phyloP scores from a whole-genome alignment of 2,329 filamentous ascomycete species.

The Myrmaecium sp. region DNA sequence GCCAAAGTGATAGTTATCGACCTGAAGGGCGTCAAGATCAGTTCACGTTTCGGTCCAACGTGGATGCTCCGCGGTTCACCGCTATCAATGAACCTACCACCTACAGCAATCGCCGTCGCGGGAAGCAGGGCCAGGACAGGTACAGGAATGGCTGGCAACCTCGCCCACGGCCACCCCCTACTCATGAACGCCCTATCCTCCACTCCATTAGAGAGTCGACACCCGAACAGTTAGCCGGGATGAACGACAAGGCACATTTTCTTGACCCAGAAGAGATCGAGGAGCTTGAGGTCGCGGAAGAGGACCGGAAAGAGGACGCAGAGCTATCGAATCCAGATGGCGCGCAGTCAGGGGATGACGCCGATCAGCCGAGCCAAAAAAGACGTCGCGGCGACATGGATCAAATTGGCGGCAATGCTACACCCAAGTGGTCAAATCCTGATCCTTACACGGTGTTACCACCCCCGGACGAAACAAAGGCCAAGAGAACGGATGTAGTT shows the following conservation, averaged over 20 bases:
- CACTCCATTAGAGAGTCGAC: slow-evolving; percentile 22
- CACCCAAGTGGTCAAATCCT: slow-evolving; percentile 85
- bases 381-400: slow-evolving; percentile 8
- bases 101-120: background rate
- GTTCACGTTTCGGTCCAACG: slow-evolving; percentile 18
- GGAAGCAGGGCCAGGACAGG: slow-evolving; percentile 1
- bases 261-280: slow-evolving; percentile 24
- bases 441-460: slow-evolving; percentile 84
- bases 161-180: slow-evolving; percentile 10
- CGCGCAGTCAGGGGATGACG: slow-evolving; percentile 6
- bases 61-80: slow-evolving; percentile 14
- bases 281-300: slow-evolving; percentile 12
- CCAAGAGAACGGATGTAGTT: slow-evolving; percentile 74
- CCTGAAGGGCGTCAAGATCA: slow-evolving; percentile 9
- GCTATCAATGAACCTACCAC: slow-evolving; percentile 9
- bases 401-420: slow-evolving; percentile 16
- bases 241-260: slow-evolving; percentile 22
- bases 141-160: slow-evolving; percentile 1
- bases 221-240: slow-evolving; percentile 28
- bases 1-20: slow-evolving; percentile 12
- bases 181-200: slow-evolving; percentile 29
- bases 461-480: slow-evolving; percentile 53
- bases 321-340: slow-evolving; percentile 8
- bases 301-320: slow-evolving; percentile 5
- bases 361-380: slow-evolving; percentile 9